Percentiles rank a stretch among this genome's conserved stretches.
phyloP scores from a whole-genome alignment of 2,329 filamentous ascomycete species.

The Neofusicoccum parvum region DNA sequence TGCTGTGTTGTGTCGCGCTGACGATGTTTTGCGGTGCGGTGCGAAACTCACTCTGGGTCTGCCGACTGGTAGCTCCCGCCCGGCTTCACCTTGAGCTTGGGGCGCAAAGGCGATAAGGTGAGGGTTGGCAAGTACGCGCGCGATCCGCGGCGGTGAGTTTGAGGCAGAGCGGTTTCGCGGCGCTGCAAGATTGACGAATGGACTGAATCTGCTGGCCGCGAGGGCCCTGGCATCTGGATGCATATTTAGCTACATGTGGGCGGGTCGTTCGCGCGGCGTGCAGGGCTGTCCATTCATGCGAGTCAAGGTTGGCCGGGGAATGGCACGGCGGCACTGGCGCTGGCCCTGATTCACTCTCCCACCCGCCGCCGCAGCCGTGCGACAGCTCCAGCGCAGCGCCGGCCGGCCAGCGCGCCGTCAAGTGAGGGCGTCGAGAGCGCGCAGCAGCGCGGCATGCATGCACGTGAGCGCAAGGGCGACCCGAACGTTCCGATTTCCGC shows the following conservation, averaged over 20 bases:
- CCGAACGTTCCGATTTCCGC: slow-evolving; percentile 8
- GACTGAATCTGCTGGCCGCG: neutral
- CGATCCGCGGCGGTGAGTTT: slow-evolving; percentile 15
- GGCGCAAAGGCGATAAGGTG: neutral
- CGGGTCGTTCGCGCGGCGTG: neutral
- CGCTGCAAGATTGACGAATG: slow-evolving; percentile 11
- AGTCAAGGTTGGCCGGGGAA: slow-evolving; percentile 15
- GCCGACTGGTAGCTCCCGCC: neutral
- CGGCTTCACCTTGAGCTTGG: neutral
- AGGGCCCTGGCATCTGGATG: slow-evolving; percentile 1
- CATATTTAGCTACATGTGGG: slow-evolving; percentile 12
- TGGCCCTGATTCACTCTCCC: neutral
- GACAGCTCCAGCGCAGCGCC: neutral
- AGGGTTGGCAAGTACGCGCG: neutral
- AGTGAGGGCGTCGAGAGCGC: neutral
- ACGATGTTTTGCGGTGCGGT: neutral
- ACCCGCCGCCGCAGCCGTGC: neutral
- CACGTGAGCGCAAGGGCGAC: neutral
- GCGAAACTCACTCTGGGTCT: neutral
- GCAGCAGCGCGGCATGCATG: neutral
- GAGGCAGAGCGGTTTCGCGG: neutral
- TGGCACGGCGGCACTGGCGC: slow-evolving; percentile 14
- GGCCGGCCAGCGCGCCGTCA: neutral
- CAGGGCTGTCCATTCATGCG: slow-evolving; percentile 1
- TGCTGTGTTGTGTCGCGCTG: slow-evolving; percentile 4